Base-by-base conservation (phyloP, 23 red algal species). In the Cyanidioschyzon merolae region DNA sequence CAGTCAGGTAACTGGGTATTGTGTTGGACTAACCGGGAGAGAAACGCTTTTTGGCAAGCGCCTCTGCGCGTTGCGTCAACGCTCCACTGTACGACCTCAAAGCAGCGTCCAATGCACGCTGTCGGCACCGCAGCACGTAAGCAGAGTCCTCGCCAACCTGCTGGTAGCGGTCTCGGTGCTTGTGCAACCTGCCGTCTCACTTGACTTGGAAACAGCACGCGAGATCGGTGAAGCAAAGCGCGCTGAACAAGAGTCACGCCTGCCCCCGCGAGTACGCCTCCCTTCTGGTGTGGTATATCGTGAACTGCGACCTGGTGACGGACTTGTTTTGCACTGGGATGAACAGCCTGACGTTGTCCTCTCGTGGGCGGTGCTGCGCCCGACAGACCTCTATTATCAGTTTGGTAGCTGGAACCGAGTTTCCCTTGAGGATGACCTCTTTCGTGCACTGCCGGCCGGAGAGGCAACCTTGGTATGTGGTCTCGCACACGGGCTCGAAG, bases 351-450 rank as follows among this genome's bases (percentile, higher is more conserved):
- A 71, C 63, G 63, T 71, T 7, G 21, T 25, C 12, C 32, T 71
- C 7, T 71, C 63, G 16, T 71, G 63, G 63, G 21, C 63, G 29
- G 63, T 71, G 3, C 63, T 71, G 63, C 63, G 63, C 2, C n/a
- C 63, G 29, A 32, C 12, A 3, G 63, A 71, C 30, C 63, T 71
- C 63, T 71, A 71, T 32, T 71, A 32, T 35, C 63, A 71, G 63
- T 71, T 71, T 71, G 63, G 63, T 3, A 71, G 63, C 30, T 35
- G 32, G 63, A 71, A 71, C 30, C 63, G 63, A 71, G n/a, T 32
- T 7, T 32, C n/a, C 16, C 21, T 35, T 3, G 63, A 71, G 2
- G 63, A 71, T 7, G 32, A 35, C 29, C 32, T 32, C 16, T 71
- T 71, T 71, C 63, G 63, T 27, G 63, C 63, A 7, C 2, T 35